Evolutionary conservation across 2,329 filamentous ascomycete species (phyloP).

Genomic region (Sporothrix globosa): DNA sequence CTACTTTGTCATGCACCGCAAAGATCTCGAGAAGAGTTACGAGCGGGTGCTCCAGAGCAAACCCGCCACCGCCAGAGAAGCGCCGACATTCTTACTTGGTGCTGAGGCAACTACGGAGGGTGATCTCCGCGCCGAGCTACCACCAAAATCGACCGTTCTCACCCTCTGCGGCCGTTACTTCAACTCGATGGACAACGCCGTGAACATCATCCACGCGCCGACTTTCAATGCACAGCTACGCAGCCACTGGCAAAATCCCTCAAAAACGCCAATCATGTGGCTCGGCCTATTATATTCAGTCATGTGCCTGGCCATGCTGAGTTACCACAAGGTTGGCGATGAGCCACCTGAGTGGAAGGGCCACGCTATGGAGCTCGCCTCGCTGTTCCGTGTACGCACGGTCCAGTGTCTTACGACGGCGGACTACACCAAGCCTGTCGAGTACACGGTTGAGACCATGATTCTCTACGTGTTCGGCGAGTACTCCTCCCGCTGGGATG

Average conservation of each 20-base stretch:
- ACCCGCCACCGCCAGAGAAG: constrained; percentile 60
- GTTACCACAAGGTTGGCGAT: constrained; percentile 77
- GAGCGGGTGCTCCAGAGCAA: constrained; percentile 74
- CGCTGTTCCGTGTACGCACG: constrained; percentile 69
- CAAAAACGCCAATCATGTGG: constrained; percentile 75
- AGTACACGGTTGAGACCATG: constrained; percentile 78
- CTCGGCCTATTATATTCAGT: constrained; percentile 76
- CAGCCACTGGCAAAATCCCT: constrained; percentile 70
- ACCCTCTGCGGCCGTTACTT: constrained; percentile 88
- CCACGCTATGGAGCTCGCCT: constrained; percentile 61
- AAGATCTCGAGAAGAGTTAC: constrained; percentile 82
- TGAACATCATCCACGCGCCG: constrained; percentile 77
- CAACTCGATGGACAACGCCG: constrained; percentile 73
- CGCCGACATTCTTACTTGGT: constrained; percentile 78
- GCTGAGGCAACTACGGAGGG: constrained; percentile 70
- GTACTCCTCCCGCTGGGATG: constrained; percentile 72
- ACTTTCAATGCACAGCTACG: constrained; percentile 77
- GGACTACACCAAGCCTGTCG: constrained; percentile 75
- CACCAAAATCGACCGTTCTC: constrained; percentile 79
- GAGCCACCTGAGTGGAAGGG: constrained; percentile 78
- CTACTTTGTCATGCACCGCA: constrained; percentile 84
- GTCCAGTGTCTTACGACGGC: constrained; percentile 77
- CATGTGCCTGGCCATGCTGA: constrained; percentile 75
- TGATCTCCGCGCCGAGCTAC: constrained; percentile 79
- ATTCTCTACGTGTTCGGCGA: constrained; percentile 76